phyloP scores from a whole-genome alignment of 305 asterid genomes.

The Solanum hybrid region DNA sequence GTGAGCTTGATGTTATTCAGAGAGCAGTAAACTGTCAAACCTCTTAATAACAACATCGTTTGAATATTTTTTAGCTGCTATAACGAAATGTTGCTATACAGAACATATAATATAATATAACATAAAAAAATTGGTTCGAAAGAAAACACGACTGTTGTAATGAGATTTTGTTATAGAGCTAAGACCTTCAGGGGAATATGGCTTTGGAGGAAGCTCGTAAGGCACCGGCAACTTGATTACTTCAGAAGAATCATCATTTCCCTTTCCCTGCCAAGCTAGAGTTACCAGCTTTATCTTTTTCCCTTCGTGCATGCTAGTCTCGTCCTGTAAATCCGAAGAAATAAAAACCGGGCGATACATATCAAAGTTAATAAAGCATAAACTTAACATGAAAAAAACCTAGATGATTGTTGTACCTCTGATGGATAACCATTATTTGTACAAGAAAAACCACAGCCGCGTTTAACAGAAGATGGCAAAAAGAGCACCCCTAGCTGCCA shows the following conservation, averaged over 20 bases:
- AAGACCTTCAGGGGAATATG: constrained; percentile 55
- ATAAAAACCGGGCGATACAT: not conserved
- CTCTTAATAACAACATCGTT: not conserved
- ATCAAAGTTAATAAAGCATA: not conserved
- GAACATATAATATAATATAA: not conserved
- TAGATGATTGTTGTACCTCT: constrained; percentile 22
- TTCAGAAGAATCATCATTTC: constrained; percentile 29
- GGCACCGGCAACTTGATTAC: constrained; percentile 66
- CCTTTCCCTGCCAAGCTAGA: constrained; percentile 47
- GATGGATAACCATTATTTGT: constrained; percentile 34
- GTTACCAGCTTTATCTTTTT: constrained; percentile 55
- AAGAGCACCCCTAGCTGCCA: constrained; percentile 82
- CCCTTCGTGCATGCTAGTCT: constrained; percentile 18
- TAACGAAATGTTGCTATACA: not conserved
- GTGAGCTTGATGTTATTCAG: not conserved
- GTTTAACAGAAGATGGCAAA: constrained; percentile 46
- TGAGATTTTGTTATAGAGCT: not conserved
- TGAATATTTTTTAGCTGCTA: not conserved
- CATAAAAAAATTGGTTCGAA: not conserved
- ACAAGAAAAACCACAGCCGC: constrained; percentile 54
- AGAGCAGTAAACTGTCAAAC: not conserved
- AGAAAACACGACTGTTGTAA: not conserved
- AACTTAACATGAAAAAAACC: not conserved
- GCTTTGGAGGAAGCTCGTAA: constrained; percentile 80
- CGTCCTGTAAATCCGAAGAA: constrained; percentile 24